Conservation (phyloP, 2,329 filamentous ascomycete genomes). For the Thielaviopsis populi region DNA sequence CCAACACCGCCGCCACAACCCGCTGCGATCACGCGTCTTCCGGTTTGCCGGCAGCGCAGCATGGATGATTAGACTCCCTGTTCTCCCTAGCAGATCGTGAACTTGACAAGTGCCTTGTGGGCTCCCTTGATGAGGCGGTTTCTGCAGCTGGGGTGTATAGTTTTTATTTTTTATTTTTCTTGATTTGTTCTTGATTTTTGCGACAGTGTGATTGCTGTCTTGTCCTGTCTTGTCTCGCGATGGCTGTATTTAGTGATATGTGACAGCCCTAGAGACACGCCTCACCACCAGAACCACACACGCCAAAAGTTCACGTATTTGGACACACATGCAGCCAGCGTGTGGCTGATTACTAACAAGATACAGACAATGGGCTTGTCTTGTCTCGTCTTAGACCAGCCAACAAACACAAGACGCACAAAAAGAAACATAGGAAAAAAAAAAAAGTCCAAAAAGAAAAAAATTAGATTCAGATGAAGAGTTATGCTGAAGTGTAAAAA, state of each 20-base stretch:
- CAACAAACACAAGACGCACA: background rate
- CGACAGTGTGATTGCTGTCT: background rate
- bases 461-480: background rate
- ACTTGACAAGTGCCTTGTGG: background rate
- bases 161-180: background rate
- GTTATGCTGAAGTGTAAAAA: background rate
- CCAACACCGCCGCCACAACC: background rate
- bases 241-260: background rate
- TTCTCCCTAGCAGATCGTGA: background rate
- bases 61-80: constrained; percentile 5
- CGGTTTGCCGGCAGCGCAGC: no score
- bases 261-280: background rate
- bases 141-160: no score
- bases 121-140: background rate
- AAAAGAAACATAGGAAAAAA: background rate
- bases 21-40: no score
- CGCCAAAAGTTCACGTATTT: background rate
- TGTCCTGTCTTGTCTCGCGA: background rate
- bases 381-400: no score
- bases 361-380: no score
- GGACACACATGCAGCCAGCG: background rate
- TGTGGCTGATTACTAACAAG: background rate
- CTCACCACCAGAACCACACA: background rate
- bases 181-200: background rate
- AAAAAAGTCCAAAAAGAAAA: constrained; percentile 5